Percentiles rank a stretch among this genome's conserved stretches.
These are phyloP conservation scores for Daldinia sp. DNA, from an alignment of 2,329 filamentous ascomycete species.

Conservation along the genomic window DNA sequence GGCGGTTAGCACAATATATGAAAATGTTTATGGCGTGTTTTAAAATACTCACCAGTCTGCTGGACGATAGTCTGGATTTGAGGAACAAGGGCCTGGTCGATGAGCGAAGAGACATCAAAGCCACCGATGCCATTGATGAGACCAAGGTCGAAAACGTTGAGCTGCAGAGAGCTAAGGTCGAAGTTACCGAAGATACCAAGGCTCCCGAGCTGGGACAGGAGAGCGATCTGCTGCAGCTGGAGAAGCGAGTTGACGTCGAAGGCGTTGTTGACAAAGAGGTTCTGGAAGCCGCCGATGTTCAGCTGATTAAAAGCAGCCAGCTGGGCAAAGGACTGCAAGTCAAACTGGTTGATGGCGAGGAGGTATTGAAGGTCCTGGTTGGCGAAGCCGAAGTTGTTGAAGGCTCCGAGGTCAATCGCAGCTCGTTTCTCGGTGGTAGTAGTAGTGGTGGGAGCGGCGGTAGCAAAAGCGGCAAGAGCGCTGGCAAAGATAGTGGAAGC, in stretches of 20 bases:
- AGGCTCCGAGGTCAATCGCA: slow-evolving; percentile 46
- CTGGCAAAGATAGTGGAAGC: slow-evolving; percentile 55
- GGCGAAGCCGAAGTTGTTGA: slow-evolving; percentile 45
- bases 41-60: slow-evolving; percentile 33
- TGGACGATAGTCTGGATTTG: slow-evolving; percentile 48
- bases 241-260: slow-evolving; percentile 58
- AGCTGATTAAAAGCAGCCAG: slow-evolving; percentile 52
- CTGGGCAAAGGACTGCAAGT: slow-evolving; percentile 44
- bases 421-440: slow-evolving; percentile 38
- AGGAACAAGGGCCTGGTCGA: slow-evolving; percentile 41
- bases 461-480: slow-evolving; percentile 55
- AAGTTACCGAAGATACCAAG: slow-evolving; percentile 56
- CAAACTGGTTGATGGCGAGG: slow-evolving; percentile 45
- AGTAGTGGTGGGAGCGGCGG: slow-evolving; percentile 51
- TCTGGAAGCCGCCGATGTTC: slow-evolving; percentile 48
- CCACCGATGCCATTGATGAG: slow-evolving; percentile 48
- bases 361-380: slow-evolving; percentile 52
- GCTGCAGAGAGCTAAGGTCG: slow-evolving; percentile 55
- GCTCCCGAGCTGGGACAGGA: slow-evolving; percentile 49
- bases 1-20: slow-evolving; percentile 5
- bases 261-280: slow-evolving; percentile 55
- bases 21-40: too few relatives aligned
- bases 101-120: slow-evolving; percentile 47
- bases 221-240: slow-evolving; percentile 48
- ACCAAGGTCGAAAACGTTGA: slow-evolving; percentile 53